Conservation (phyloP, 164 flowering plant species). For the Berberis vulgaris region DNA sequence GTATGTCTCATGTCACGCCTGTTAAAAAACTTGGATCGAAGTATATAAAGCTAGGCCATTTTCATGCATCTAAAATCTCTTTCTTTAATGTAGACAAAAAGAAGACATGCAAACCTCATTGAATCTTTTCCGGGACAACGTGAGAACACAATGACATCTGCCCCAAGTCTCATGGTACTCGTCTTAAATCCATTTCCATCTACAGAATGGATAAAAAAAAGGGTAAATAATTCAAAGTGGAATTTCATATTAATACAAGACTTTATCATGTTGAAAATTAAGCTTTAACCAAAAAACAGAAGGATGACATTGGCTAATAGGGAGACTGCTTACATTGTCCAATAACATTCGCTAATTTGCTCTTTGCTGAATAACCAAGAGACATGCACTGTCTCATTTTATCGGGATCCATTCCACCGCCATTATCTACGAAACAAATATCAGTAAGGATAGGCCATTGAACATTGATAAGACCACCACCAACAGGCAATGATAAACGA, state of each 20-base stretch:
- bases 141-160: conserved; percentile 23
- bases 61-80: too few species aligned
- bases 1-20: too few species aligned
- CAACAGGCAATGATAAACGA: too few species aligned
- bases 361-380: conserved; percentile 85
- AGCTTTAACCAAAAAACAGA: not conserved
- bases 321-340: conserved; percentile 66
- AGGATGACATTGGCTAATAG: conserved; percentile 79
- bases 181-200: conserved; percentile 11
- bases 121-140: conserved; percentile 56
- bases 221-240: not conserved
- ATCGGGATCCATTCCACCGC: conserved; percentile 97
- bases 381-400: conserved; percentile 97
- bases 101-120: conserved; percentile 36
- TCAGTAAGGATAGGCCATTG: too few species aligned
- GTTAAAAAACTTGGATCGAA: too few species aligned
- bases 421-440: conserved; percentile 21
- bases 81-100: not conserved
- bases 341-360: conserved; percentile 82
- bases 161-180: conserved; percentile 49
- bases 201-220: not conserved
- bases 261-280: too few species aligned
- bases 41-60: too few species aligned
- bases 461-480: too few species aligned
- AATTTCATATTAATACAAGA: too few species aligned